Conservation (phyloP, 1,284 basidiomycete species). For the Boletus coffeatus region DNA sequence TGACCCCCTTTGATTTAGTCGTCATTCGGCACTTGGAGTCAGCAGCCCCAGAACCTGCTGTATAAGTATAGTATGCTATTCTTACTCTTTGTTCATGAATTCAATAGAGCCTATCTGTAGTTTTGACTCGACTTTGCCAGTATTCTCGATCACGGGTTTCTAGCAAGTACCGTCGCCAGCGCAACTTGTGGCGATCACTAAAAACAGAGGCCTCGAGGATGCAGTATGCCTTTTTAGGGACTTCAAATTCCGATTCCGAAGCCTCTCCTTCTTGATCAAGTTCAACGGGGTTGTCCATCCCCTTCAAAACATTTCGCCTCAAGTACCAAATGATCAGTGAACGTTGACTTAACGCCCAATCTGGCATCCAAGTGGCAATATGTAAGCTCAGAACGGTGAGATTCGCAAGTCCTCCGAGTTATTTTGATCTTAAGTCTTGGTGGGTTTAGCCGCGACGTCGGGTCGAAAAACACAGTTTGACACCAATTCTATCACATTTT, state of each 20-base stretch:
- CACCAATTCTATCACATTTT: background rate
- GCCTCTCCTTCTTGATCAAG: no score
- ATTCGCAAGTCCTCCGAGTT: background rate
- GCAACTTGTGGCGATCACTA: background rate
- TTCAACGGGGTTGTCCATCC: no score
- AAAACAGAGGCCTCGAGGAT: no score
- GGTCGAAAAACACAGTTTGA: background rate
- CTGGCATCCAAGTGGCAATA: background rate
- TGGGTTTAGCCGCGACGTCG: background rate
- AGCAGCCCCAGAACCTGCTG: no score
- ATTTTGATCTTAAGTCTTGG: background rate
- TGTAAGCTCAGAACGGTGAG: background rate
- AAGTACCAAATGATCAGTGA: background rate
- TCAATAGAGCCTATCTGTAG: background rate
- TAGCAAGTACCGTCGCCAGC: no score
- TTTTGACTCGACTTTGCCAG: background rate
- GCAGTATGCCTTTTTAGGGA: background rate
- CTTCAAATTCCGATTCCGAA: no score
- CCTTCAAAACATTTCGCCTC: background rate
- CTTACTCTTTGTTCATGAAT: background rate
- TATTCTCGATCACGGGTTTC: background rate
- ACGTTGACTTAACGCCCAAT: background rate
- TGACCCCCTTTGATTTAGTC: no score
- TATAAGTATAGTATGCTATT: background rate
- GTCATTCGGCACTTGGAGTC: background rate